Conservation (phyloP, 192 early-diverging fungal genomes). For the Gorgonomyces haynaldii region DNA sequence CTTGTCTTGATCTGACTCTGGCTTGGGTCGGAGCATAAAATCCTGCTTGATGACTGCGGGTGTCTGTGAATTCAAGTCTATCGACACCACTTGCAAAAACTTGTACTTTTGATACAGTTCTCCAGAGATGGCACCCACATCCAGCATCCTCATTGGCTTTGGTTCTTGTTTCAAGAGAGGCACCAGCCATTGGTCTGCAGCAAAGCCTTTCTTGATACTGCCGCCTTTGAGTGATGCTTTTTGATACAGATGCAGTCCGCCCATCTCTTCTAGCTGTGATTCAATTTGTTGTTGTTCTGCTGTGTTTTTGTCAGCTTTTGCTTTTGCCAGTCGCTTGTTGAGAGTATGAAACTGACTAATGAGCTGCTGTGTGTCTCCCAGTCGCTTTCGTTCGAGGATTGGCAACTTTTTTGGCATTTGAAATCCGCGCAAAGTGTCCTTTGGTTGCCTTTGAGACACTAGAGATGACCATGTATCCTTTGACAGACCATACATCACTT, state of each 20-base stretch:
- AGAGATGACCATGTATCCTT: too few relatives aligned
- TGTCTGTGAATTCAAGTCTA: conserved; percentile 82
- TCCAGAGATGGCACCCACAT: conserved; percentile 73
- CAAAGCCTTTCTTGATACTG: conserved; percentile 67
- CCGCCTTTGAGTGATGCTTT: conserved; percentile 70
- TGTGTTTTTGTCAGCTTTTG: not conserved
- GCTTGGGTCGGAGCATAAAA: conserved; percentile 60
- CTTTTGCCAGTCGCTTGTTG: conserved; percentile 5
- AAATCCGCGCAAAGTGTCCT: too few relatives aligned
- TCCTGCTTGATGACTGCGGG: conserved; percentile 62
- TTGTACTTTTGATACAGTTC: conserved; percentile 59
- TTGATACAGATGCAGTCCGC: conserved; percentile 82
- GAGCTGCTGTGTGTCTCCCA: too few relatives aligned
- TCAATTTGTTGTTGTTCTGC: not conserved
- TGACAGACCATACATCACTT: too few relatives aligned
- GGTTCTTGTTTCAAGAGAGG: conserved; percentile 32
- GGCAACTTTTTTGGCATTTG: too few relatives aligned
- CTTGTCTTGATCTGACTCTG: conserved; percentile 19
- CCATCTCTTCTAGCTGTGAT: conserved; percentile 52
- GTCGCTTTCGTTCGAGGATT: too few relatives aligned
- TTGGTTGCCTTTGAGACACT: too few relatives aligned
- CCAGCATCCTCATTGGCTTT: conserved; percentile 46
- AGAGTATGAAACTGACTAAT: too few relatives aligned
- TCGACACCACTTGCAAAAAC: conserved; percentile 63
- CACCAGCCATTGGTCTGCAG: conserved; percentile 67